Evolutionary conservation across 2,329 filamentous ascomycete species (phyloP).

Genomic region (Stemphylium lycopersici): DNA sequence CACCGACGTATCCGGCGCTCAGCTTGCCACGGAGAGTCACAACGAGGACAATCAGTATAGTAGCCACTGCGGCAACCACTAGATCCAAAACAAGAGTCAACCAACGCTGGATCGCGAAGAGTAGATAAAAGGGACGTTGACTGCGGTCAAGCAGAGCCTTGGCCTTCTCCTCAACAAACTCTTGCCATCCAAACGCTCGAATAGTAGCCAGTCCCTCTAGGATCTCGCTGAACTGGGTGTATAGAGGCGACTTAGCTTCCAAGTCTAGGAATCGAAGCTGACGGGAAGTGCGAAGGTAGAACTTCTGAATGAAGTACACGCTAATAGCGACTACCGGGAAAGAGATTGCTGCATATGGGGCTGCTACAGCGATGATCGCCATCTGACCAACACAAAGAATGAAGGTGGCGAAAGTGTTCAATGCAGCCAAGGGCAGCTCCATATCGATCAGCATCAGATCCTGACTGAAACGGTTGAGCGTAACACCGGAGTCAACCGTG

Average conservation of each 20-base stretch:
- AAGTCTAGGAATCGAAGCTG: conserved; percentile 61
- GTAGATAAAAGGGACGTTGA: conserved; percentile 54
- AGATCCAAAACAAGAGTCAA: conserved; percentile 51
- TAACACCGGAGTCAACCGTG: conserved; percentile 53
- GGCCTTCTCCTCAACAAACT: conserved; percentile 47
- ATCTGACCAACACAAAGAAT: conserved; percentile 44
- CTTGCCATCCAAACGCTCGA: conserved; percentile 59
- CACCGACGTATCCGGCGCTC: conserved; percentile 58
- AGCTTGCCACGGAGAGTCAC: conserved; percentile 48
- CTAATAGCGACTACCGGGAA: conserved; percentile 48
- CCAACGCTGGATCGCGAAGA: conserved; percentile 56
- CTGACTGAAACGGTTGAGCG: conserved; percentile 57
- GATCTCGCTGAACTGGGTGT: conserved; percentile 60
- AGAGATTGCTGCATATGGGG: conserved; percentile 49
- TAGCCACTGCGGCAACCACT: conserved; percentile 49
- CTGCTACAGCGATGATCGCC: conserved; percentile 49
- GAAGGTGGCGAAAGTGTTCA: conserved; percentile 44
- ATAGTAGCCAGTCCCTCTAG: conserved; percentile 57
- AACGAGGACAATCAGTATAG: conserved; percentile 45
- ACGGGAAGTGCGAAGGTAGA: conserved; percentile 56
- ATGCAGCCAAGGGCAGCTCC: conserved; percentile 47
- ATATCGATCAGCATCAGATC: conserved; percentile 56
- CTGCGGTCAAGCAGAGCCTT: conserved; percentile 48
- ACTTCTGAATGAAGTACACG: conserved; percentile 53
- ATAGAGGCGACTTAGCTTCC: conserved; percentile 58